Conservation (phyloP, 495 filamentous ascomycete species). For the Immersiella caudata region DNA sequence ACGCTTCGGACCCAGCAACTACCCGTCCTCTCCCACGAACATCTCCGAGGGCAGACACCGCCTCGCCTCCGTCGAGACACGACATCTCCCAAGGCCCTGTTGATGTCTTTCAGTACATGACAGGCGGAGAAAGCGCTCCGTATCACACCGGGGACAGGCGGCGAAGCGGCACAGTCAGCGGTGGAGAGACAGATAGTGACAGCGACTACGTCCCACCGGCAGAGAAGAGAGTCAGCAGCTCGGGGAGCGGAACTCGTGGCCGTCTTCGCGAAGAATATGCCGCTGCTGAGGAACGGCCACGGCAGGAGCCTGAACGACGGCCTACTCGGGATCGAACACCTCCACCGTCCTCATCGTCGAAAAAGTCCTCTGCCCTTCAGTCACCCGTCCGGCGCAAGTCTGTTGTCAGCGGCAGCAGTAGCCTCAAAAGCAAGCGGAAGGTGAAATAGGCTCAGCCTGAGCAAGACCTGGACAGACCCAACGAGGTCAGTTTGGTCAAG, state of each 20-base stretch:
- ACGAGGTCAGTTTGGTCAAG: background rate
- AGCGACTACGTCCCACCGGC: conserved; percentile 5
- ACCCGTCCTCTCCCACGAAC: conserved; percentile 29
- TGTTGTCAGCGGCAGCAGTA: conserved; percentile 18
- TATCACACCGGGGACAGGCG: conserved; percentile 32
- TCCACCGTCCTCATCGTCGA: conserved; percentile 19
- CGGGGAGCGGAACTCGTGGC: conserved; percentile 17
- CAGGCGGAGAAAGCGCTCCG: conserved; percentile 34
- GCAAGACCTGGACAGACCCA: background rate
- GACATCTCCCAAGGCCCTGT: conserved; percentile 10
- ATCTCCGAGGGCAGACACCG: conserved; percentile 12
- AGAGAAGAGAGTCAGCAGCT: conserved; percentile 11
- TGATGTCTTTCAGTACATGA: conserved; percentile 50
- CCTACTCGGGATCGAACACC: conserved; percentile 29
- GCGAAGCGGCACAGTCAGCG: conserved; percentile 17
- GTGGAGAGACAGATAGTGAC: conserved; percentile 9
- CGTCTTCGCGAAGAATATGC: conserved; percentile 17
- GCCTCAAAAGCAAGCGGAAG: conserved; percentile 34
- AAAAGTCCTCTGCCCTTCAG: conserved; percentile 30
- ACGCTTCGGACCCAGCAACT: conserved; percentile 38
- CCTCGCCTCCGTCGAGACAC: conserved; percentile 19
- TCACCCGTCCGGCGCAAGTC: conserved; percentile 37
- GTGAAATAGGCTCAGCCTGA: conserved; percentile 22
- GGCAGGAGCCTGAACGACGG: conserved; percentile 30
- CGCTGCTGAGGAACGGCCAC: conserved; percentile 30